Evolutionary conservation across 192 early-diverging fungal genomes (phyloP).

Genomic region (Coemansia sp.): DNA sequence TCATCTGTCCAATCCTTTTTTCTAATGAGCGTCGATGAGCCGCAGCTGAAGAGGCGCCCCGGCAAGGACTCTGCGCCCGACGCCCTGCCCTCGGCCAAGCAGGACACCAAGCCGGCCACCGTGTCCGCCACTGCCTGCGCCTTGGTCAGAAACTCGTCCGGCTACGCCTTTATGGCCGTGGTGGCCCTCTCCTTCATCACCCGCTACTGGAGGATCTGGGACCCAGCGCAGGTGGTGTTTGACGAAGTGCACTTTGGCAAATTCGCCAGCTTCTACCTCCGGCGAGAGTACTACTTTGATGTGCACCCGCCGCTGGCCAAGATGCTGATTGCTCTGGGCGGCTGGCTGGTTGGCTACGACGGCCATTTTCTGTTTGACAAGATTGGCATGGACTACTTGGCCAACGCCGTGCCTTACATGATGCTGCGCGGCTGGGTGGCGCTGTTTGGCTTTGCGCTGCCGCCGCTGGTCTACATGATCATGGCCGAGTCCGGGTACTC

Average conservation of each 20-base stretch:
- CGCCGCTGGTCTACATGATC: conserved; percentile 75
- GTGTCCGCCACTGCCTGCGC: not conserved
- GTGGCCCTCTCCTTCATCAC: conserved; percentile 55
- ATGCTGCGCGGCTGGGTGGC: conserved; percentile 77
- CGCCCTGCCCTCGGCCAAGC: not conserved
- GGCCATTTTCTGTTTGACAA: conserved; percentile 93
- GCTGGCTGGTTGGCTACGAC: conserved; percentile 84
- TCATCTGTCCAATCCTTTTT: not conserved
- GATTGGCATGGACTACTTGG: conserved; percentile 87
- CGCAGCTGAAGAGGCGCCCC: conserved; percentile 12
- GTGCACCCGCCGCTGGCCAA: conserved; percentile 97
- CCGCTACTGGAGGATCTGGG: conserved; percentile 65
- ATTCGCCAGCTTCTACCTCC: conserved; percentile 90
- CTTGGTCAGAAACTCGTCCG: conserved; percentile 31
- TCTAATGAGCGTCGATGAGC: conserved; percentile 37
- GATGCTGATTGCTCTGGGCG: conserved; percentile 78
- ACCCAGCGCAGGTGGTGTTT: conserved; percentile 80
- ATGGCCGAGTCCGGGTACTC: conserved; percentile 86
- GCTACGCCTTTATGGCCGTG: conserved; percentile 30
- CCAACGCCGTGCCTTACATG: conserved; percentile 86
- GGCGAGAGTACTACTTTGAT: conserved; percentile 89
- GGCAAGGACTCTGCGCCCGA: conserved; percentile 3
- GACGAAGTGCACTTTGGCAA: conserved; percentile 99
- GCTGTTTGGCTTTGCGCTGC: conserved; percentile 68
- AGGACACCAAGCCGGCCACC: not conserved